Percentiles rank a stretch among this genome's conserved stretches.
Conservation (phyloP, 305 asterid genomes). For the Solanum aculeatissimum region DNA sequence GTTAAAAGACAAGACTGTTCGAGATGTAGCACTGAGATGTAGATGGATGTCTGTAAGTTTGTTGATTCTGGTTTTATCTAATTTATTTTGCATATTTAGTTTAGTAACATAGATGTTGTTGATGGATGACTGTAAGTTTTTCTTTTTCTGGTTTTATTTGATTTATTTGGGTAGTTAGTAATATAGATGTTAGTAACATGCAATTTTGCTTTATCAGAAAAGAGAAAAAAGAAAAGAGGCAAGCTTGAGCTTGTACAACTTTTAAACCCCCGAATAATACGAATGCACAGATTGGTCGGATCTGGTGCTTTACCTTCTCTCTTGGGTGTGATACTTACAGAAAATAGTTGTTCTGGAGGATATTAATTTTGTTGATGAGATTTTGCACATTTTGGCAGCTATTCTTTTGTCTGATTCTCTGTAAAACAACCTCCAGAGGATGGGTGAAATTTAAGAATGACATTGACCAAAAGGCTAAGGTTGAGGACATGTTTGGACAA, state of each 20-base stretch:
- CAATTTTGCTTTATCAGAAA: background rate
- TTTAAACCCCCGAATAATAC: background rate
- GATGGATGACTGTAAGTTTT: background rate
- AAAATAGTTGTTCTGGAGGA: background rate
- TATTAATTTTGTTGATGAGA: background rate
- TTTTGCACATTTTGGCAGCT: background rate
- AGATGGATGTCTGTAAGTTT: slow-evolving; percentile 96
- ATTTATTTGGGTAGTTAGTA: background rate
- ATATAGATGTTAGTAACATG: background rate
- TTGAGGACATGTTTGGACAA: background rate
- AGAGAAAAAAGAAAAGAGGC: background rate
- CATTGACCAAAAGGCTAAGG: background rate
- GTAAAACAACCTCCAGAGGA: background rate
- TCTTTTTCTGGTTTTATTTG: background rate
- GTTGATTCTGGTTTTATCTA: background rate
- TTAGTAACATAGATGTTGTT: background rate
- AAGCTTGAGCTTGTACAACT: background rate
- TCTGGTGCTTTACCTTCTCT: background rate
- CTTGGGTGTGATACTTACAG: background rate
- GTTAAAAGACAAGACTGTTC: slow-evolving; percentile 81
- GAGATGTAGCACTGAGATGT: slow-evolving; percentile 91
- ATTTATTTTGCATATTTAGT: background rate
- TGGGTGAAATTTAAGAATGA: background rate
- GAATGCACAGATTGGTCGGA: background rate
- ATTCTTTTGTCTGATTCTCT: background rate